Percentiles rank a stretch among this genome's conserved stretches.
Evolutionary conservation across 1,284 basidiomycete species (phyloP).

Genomic region (Tilletia caries): DNA sequence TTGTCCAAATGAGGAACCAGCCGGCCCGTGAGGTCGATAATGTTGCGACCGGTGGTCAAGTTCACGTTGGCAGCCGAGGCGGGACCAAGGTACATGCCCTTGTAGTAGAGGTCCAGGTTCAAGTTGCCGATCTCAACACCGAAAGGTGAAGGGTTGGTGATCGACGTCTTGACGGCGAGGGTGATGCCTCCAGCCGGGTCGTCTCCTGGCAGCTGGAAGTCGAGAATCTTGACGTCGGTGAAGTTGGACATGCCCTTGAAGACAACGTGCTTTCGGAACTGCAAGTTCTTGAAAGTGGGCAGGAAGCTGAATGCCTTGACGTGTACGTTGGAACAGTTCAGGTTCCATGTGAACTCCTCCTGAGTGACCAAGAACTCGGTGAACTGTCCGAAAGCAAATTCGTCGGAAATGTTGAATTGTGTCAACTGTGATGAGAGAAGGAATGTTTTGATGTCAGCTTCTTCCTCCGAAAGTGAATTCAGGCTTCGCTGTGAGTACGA

Average conservation of each 20-base stretch:
- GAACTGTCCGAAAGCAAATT: constrained; percentile 50
- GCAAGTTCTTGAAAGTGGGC: constrained; percentile 45
- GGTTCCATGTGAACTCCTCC: constrained; percentile 69
- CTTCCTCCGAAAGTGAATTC: not conserved
- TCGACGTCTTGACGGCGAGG: constrained; percentile 62
- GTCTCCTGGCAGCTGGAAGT: constrained; percentile 71
- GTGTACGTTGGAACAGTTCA: constrained; percentile 62
- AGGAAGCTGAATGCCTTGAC: constrained; percentile 63
- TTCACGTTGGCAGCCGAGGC: constrained; percentile 56
- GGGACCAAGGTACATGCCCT: constrained; percentile 64
- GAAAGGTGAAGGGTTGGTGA: constrained; percentile 72
- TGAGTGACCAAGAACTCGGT: constrained; percentile 63
- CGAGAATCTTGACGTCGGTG: constrained; percentile 62
- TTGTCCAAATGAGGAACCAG: constrained; percentile 62
- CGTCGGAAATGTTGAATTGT: constrained; percentile 49
- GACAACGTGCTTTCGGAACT: constrained; percentile 42
- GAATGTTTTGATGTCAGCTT: no score
- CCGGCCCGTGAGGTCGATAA: constrained; percentile 64
- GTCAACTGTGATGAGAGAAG: constrained; percentile 31
- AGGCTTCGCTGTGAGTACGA: constrained; percentile 8
- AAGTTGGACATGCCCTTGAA: constrained; percentile 68
- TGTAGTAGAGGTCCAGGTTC: constrained; percentile 65
- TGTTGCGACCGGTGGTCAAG: constrained; percentile 59
- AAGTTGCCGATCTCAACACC: constrained; percentile 68
- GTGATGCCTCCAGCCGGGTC: constrained; percentile 68